These are phyloP conservation scores for Colletotrichum nymphaeae DNA, from an alignment of 2,329 filamentous ascomycete genomes.

Conservation along the genomic window DNA sequence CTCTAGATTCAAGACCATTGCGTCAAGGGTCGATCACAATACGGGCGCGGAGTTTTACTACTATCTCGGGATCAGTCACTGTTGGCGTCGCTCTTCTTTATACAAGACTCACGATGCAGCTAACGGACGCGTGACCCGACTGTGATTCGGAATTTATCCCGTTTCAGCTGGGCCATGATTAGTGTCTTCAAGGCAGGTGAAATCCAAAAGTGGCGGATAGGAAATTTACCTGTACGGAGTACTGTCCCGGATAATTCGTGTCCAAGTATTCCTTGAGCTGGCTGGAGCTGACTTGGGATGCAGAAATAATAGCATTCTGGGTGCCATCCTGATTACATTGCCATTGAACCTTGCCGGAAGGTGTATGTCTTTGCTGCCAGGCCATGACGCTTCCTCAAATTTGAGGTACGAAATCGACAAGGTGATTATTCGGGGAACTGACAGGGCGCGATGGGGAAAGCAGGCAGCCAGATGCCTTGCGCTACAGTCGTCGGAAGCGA, in stretches of 20 bases:
- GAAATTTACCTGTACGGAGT: conserved; percentile 5
- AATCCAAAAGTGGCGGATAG: no score
- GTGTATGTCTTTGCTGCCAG: not conserved
- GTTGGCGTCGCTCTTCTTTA: not conserved
- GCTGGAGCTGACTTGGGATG: conserved; percentile 17
- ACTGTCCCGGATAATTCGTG: conserved; percentile 7
- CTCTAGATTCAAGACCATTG: not conserved
- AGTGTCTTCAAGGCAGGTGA: not conserved
- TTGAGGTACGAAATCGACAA: not conserved
- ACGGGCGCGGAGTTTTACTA: not conserved
- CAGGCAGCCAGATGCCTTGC: not conserved
- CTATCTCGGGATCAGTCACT: not conserved
- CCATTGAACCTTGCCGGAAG: conserved; percentile 14
- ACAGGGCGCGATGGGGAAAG: not conserved
- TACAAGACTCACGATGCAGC: not conserved
- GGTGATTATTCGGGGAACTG: not conserved
- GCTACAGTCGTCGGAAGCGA: not conserved
- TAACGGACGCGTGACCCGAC: not conserved
- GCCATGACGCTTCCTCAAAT: not conserved
- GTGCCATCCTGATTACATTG: conserved; percentile 17
- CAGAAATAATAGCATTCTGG: conserved; percentile 3
- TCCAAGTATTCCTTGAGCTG: conserved; percentile 23
- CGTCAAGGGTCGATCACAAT: not conserved
- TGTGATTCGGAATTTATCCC: conserved; percentile 19
- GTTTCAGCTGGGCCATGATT: not conserved